A percentile compares a stretch with the other conserved stretches of the same genome.
Evolutionary conservation across 345 rosid species (phyloP).

Genomic region (Limnanthes douglasii): DNA sequence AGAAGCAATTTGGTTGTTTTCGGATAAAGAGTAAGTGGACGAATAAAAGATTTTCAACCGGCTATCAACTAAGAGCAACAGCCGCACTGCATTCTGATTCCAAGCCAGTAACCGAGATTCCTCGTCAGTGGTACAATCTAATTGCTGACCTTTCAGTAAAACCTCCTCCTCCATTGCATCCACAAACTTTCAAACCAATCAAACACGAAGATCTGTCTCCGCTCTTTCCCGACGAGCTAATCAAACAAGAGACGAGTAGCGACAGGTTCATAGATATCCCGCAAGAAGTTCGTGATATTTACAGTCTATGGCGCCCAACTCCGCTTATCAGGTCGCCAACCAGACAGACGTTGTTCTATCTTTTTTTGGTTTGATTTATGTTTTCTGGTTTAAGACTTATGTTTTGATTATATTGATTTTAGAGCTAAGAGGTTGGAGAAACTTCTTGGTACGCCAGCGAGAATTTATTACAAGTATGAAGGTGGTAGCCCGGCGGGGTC

Average conservation of each 20-base stretch:
- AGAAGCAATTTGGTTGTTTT: not conserved
- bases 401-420: conserved; percentile 10
- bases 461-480: conserved; percentile 88
- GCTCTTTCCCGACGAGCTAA: conserved; percentile 67
- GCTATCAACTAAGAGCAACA: conserved; percentile 25
- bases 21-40: not conserved
- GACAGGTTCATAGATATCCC: conserved; percentile 80
- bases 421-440: conserved; percentile 97
- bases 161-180: conserved; percentile 78
- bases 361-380: not conserved
- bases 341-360: not conserved
- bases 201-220: conserved; percentile 68
- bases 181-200: conserved; percentile 57
- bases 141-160: conserved; percentile 66
- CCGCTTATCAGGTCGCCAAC: conserved; percentile 81
- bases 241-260: conserved; percentile 58
- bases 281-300: conserved; percentile 67
- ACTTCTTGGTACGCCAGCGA: conserved; percentile 75
- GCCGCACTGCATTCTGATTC: conserved; percentile 17
- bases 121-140: conserved; percentile 34
- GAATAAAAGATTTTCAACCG: conserved; percentile 16
- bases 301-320: conserved; percentile 89
- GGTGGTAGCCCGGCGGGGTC: conserved; percentile 98
- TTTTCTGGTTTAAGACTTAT: not conserved
- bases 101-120: conserved; percentile 25